These are phyloP conservation scores for Xylaria hypoxylon DNA, from an alignment of 2,329 filamentous ascomycete genomes.

Conservation along the genomic window DNA sequence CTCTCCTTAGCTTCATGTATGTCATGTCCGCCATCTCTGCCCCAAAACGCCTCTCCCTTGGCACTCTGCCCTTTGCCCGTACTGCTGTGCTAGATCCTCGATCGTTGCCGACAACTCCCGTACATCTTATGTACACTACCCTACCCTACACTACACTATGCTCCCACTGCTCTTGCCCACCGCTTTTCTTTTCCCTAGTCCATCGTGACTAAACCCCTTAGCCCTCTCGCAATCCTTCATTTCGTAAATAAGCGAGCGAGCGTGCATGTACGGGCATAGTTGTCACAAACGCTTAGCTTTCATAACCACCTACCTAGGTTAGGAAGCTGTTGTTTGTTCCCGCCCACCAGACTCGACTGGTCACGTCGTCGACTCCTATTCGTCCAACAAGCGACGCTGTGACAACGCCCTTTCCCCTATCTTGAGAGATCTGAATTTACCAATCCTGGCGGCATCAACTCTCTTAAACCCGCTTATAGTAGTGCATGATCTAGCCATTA, in stretches of 20 bases:
- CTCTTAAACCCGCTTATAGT: conserved; percentile 21
- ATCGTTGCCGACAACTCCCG: conserved; percentile 15
- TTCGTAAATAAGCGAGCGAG: conserved; percentile 37
- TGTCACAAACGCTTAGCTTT: conserved; percentile 17
- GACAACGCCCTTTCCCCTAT: conserved; percentile 15
- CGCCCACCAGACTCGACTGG: conserved; percentile 24
- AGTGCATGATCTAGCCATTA: conserved; percentile 28
- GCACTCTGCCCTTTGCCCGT: background rate
- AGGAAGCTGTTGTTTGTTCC: conserved; percentile 24
- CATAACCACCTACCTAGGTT: conserved; percentile 8
- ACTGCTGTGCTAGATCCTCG: conserved; percentile 13
- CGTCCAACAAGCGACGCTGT: conserved; percentile 38
- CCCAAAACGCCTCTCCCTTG: conserved; percentile 9
- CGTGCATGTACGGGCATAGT: conserved; percentile 23
- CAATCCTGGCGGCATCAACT: conserved; percentile 14
- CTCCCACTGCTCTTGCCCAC: conserved; percentile 11
- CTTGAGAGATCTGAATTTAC: conserved; percentile 20
- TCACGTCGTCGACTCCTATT: conserved; percentile 34
- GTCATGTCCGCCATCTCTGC: conserved; percentile 15
- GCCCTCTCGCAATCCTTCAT: conserved; percentile 12
- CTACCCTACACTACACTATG: too few relatives aligned
- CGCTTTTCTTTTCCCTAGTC: conserved; percentile 20
- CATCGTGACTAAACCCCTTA: conserved; percentile 23
- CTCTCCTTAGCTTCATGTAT: conserved; percentile 2
- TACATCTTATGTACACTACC: conserved; percentile 1